Evolutionary conservation across 441 rosid genomes (phyloP).

Genomic region (Omphalea diandra): DNA sequence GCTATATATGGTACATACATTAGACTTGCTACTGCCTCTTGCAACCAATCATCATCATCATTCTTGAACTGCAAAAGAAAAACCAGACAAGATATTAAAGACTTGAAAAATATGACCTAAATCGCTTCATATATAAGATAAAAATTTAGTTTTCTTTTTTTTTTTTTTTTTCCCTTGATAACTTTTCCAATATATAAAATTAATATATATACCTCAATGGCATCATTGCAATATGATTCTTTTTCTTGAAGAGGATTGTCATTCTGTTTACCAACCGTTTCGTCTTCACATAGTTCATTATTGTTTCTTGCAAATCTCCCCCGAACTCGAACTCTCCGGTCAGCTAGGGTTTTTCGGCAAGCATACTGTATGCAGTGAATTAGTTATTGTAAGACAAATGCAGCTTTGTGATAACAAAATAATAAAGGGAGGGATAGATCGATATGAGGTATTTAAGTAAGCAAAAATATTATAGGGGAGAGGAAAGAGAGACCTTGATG

Average conservation of each 20-base stretch:
- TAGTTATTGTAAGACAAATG: background rate
- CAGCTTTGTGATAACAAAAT: background rate
- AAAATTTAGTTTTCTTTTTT: too few relatives aligned
- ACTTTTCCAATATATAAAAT: too few relatives aligned
- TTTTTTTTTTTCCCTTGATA: too few relatives aligned
- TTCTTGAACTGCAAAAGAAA: constrained; percentile 59
- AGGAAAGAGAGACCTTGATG: constrained; percentile 57
- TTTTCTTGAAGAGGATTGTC: constrained; percentile 38
- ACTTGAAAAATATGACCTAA: too few relatives aligned
- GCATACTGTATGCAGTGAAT: constrained; percentile 54
- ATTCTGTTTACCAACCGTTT: constrained; percentile 38
- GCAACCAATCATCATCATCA: constrained; percentile 67
- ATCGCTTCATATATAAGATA: too few relatives aligned
- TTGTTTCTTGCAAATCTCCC: constrained; percentile 93
- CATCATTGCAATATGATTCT: constrained; percentile 41
- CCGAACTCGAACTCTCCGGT: constrained; percentile 79
- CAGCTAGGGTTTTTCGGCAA: constrained; percentile 96
- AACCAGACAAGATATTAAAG: too few relatives aligned
- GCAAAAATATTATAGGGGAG: background rate
- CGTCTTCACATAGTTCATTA: constrained; percentile 58
- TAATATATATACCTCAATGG: constrained; percentile 42
- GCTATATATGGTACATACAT: constrained; percentile 53
- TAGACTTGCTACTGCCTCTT: constrained; percentile 73
- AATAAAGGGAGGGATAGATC: background rate
- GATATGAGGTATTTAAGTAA: background rate